phyloP scores from a whole-genome alignment of 345 rosid species.

The Brassica cretica region DNA sequence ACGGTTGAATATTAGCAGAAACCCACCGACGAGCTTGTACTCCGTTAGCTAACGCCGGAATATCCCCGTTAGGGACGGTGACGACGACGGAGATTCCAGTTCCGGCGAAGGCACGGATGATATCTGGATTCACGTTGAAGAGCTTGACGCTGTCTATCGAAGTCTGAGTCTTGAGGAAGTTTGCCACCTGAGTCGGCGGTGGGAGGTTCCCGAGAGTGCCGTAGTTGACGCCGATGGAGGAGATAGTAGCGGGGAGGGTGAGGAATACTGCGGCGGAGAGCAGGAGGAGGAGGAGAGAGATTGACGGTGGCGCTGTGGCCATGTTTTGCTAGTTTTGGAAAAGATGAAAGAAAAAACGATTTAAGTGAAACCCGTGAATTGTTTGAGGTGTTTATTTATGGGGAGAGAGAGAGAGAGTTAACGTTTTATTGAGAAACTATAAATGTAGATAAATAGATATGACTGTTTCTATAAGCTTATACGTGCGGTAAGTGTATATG shows the following conservation, averaged over 20 bases:
- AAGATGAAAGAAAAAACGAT: conserved; percentile 25
- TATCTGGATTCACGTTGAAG: conserved; percentile 62
- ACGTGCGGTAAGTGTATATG: too few species aligned
- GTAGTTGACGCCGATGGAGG: conserved; percentile 74
- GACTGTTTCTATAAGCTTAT: too few species aligned
- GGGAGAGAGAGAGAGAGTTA: background rate
- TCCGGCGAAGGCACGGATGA: conserved; percentile 73
- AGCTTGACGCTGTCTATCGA: conserved; percentile 66
- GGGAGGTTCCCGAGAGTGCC: conserved; percentile 82
- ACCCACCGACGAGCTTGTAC: conserved; percentile 62
- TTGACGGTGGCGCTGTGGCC: conserved; percentile 26
- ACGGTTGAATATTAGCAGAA: conserved; percentile 51
- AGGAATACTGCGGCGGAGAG: conserved; percentile 34
- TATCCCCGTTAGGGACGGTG: conserved; percentile 57
- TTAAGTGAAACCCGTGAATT: background rate
- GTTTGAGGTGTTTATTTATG: conserved; percentile 16
- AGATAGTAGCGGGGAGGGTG: conserved; percentile 41
- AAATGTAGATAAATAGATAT: too few species aligned
- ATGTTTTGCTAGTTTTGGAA: conserved; percentile 13
- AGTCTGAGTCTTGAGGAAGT: conserved; percentile 59
- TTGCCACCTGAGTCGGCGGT: conserved; percentile 67
- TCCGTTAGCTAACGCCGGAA: conserved; percentile 48
- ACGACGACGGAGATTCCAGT: conserved; percentile 56
- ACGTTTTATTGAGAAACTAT: too few species aligned
- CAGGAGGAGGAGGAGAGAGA: conserved; percentile 35